Evolutionary conservation across 1,284 basidiomycete species (phyloP), one percentile per base, ranked within the genome.

Genomic region (Ustilago shanxiensis): DNA sequence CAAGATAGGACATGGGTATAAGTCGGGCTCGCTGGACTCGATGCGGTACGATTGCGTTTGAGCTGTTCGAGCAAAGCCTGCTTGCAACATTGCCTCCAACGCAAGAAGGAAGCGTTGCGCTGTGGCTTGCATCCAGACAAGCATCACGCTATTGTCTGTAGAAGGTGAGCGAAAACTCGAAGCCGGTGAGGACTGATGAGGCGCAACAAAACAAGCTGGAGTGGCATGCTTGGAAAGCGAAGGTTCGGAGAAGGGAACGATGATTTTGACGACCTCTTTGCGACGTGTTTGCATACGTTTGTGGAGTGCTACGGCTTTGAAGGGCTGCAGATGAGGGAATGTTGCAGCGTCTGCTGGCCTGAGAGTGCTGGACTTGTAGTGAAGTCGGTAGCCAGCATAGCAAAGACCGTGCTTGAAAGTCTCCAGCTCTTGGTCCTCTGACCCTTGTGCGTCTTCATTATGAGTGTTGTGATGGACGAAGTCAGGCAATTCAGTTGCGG

Each of bases 221-320:
- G 70, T 64, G 9, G 70, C 70, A 22, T 26, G 41, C 1, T 47
- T 11, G 3, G 57, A 56, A 1, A 72, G 52, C 14, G 64, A 47
- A 1, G 73, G 55, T 22, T 60, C 63, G 14, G 70, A 72, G 28
- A 76, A 66, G 2, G 73, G 73, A 2, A 76, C 24, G 37, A 76
- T 66, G 60, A 76, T 47, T 49, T 76, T 76, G 61, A 76, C 73
- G 14, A 72, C 68, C 49, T 72, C 60, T 24, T 67, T 65, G 24
- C 62, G 62, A 18, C 60, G 49, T 31, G 20, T 33, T 10, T 57
- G 64, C 39, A 58, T 58, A 16, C 62, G 62, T 28, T 28, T 53
- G 16, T 52, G 35, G 1, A 71, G 58, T 0, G 41, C 28, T 1
- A 33, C n/a, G n/a, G 35, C 54, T 8, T 59, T n/a, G 54, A 71